Percentiles rank a stretch among this genome's conserved stretches.
phyloP scores from a whole-genome alignment of 2,329 filamentous ascomycete genomes.

The Atkinsonella hypoxylon region DNA sequence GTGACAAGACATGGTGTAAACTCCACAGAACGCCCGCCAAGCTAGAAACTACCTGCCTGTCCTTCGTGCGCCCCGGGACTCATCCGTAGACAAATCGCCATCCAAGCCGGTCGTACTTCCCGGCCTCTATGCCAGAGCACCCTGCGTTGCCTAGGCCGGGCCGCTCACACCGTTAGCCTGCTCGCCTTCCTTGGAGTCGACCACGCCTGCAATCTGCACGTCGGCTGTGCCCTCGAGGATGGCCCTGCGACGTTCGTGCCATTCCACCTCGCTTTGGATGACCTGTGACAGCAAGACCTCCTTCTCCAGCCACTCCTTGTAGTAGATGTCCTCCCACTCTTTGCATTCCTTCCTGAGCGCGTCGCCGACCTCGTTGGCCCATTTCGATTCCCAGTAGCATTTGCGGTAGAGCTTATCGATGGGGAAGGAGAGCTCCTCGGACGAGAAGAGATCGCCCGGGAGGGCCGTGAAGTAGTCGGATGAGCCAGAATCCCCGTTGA shows the following conservation, averaged over 20 bases:
- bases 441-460: conserved; percentile 48
- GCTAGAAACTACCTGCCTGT: too few species aligned
- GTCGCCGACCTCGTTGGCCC: conserved; percentile 57
- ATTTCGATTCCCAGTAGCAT: conserved; percentile 58
- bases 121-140: conserved; percentile 3
- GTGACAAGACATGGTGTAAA: neutral
- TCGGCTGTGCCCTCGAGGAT: conserved; percentile 38
- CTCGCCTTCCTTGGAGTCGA: conserved; percentile 18
- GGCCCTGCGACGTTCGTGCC: conserved; percentile 45
- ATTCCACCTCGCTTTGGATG: conserved; percentile 53
- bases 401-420: conserved; percentile 52
- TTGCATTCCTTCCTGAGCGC: conserved; percentile 53
- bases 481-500: conserved; percentile 41
- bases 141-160: conserved; percentile 3
- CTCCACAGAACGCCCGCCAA: too few species aligned
- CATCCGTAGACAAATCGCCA: too few species aligned
- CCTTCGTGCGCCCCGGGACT: too few species aligned
- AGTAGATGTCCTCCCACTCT: conserved; percentile 52
- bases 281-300: conserved; percentile 67
- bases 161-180: conserved; percentile 12
- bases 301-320: conserved; percentile 68
- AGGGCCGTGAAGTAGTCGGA: conserved; percentile 46
- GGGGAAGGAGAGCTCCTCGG: conserved; percentile 50
- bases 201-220: conserved; percentile 26
- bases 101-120: neutral